Evolutionary conservation across 768 basidiomycete genomes (phyloP).

Genomic region (Auriscalpium orientale): DNA sequence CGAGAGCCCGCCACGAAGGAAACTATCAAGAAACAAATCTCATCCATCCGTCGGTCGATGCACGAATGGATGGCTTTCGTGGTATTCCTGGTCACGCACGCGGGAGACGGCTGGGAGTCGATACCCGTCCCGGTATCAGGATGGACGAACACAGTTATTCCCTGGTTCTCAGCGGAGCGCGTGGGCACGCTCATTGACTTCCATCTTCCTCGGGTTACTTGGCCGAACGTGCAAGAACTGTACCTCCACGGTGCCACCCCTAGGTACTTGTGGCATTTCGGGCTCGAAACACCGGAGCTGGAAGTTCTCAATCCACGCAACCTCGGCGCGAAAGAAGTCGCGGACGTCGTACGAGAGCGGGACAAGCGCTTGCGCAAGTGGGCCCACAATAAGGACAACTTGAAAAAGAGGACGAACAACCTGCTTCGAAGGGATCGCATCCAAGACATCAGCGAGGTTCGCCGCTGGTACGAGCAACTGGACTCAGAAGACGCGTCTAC

Average conservation of each 20-base stretch:
- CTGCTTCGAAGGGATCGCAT: not conserved
- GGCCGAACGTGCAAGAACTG: not conserved
- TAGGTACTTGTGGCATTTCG: not conserved
- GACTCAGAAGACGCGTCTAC: not conserved
- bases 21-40: not conserved
- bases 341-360: not conserved
- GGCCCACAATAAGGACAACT: not conserved
- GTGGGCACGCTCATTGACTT: not conserved
- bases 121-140: not conserved
- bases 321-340: not conserved
- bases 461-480: not conserved
- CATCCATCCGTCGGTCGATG: not conserved
- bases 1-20: no score
- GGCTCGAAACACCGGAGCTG: not conserved
- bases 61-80: not conserved
- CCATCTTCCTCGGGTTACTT: not conserved
- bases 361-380: not conserved
- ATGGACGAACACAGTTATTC: not conserved
- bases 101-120: not conserved
- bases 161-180: not conserved
- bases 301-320: not conserved
- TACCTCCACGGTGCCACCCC: not conserved
- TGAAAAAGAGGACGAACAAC: not conserved
- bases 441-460: not conserved
- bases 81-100: not conserved